A percentile compares a stretch with the other conserved stretches of the same genome.
Conservation (phyloP, 805 yeast genomes). For the Kluyveromyces siamensis region DNA sequence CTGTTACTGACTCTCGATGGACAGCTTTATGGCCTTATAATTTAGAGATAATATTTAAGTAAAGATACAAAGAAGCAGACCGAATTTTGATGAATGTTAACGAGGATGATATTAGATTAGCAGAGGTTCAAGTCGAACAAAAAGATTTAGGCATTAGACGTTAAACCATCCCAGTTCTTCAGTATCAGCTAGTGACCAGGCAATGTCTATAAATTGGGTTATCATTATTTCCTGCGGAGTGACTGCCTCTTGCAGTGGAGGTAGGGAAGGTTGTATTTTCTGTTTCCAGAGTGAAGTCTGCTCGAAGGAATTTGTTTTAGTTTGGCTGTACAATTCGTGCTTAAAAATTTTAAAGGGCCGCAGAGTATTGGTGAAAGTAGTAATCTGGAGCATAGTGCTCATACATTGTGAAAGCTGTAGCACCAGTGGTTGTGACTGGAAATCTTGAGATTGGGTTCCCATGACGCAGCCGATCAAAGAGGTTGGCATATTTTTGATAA, state of each 20-base stretch:
- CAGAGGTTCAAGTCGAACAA: not conserved
- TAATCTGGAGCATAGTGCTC: slow-evolving; percentile 26
- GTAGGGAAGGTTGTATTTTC: not conserved
- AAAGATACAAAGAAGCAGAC: not conserved
- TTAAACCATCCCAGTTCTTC: slow-evolving; percentile 27
- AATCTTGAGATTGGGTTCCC: slow-evolving; percentile 11
- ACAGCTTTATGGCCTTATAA: not conserved
- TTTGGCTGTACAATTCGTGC: slow-evolving; percentile 5
- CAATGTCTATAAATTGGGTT: slow-evolving; percentile 13
- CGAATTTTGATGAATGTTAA: not conserved
- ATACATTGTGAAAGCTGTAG: slow-evolving; percentile 24
- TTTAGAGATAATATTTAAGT: not conserved
- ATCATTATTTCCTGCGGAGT: slow-evolving; percentile 4
- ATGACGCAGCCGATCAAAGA: slow-evolving; percentile 21
- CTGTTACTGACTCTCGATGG: not conserved
- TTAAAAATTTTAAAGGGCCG: slow-evolving; percentile 25
- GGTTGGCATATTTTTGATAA: slow-evolving; percentile 25
- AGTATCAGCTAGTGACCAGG: slow-evolving; percentile 25
- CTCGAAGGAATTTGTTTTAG: not conserved
- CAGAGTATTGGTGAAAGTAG: slow-evolving; percentile 21
- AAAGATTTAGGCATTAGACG: not conserved
- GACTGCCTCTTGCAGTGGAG: slow-evolving; percentile 1
- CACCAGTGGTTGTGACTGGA: slow-evolving; percentile 19
- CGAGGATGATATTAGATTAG: not conserved
- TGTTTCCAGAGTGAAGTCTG: not conserved